Evolutionary conservation across 192 early-diverging fungal species (phyloP), one percentile per base, ranked within the genome.

Genomic region (Rhizophagus prolifer): DNA sequence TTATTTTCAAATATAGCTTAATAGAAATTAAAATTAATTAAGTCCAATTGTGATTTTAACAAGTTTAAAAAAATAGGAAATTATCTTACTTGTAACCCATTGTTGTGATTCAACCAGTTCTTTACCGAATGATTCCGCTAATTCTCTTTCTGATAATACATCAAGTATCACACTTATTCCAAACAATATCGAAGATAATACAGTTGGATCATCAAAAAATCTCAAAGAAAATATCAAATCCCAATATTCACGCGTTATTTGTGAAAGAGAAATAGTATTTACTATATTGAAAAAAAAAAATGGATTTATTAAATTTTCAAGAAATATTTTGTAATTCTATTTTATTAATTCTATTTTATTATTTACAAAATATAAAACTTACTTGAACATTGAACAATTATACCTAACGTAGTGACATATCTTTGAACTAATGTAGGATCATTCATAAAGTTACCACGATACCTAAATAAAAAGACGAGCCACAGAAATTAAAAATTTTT

Each of bases 161-260:
- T 66, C 59, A 21, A 76, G 16, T 34, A 68, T 76, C n/a, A 47
- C 21, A 76, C 21, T 68, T n/a, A 76, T 54, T 23, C 75, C 66
- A 36, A 41, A 68, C 12, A 76, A 61, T 38, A 76, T 41, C 60
- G 75, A 54, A 12, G 31, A 54, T 25, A 68, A 30, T 38, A 76
- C 50, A 36, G 34, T 25, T 1, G 28, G 65, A 68, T 76, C 75
- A 68, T 66, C 63, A 41, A 30, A 23, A 68, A 58, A 76, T 54
- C 75, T 30, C 34, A 76, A 38, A 63, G 75, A 76, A n/a, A 76
- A 41, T 31, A 76, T 67, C 21, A 76, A 58, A n/a, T 76, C 75
- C 75, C 75, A 76, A 58, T 25, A 76, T 68, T 76, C 75, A 14
- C 50, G 41, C 21, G 31, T 25, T n/a, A 76, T 76, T 76, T 68